Conservation (phyloP, 2,329 filamentous ascomycete species). For the Fusarium tupiense region DNA sequence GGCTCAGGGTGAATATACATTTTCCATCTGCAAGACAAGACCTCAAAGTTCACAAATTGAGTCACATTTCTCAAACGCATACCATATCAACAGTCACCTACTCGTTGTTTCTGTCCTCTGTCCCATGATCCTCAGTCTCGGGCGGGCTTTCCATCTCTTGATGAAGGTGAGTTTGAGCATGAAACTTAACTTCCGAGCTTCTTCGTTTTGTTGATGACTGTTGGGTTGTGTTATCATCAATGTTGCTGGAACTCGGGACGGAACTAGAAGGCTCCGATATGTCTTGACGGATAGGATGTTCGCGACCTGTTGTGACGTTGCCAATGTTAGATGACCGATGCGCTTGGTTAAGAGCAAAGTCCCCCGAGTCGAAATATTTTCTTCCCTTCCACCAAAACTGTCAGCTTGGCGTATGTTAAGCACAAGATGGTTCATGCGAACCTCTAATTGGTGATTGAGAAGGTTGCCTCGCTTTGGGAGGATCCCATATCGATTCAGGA, state of each 20-base stretch:
- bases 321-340: slow-evolving; percentile 28
- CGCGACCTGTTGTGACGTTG: slow-evolving; percentile 18
- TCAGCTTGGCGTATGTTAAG: not conserved
- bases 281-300: slow-evolving; percentile 23
- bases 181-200: not conserved
- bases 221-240: not conserved
- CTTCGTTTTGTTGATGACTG: not conserved
- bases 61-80: fast-evolving
- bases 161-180: not conserved
- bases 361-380: slow-evolving; percentile 35
- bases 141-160: not conserved
- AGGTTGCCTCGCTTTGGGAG: slow-evolving; percentile 19
- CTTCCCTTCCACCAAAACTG: not conserved
- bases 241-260: slow-evolving; percentile 30
- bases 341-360: slow-evolving; percentile 35
- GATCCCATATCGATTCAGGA: slow-evolving; percentile 8
- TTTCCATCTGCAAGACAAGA: not conserved
- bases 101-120: not conserved
- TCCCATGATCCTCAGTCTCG: not conserved
- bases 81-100: not conserved
- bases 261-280: slow-evolving; percentile 24
- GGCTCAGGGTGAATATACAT: not conserved
- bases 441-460: slow-evolving; percentile 32
- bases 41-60: no score
- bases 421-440: not conserved